Evolutionary conservation across 495 filamentous ascomycete species (phyloP).

Genomic region (Daldinia decipiens): DNA sequence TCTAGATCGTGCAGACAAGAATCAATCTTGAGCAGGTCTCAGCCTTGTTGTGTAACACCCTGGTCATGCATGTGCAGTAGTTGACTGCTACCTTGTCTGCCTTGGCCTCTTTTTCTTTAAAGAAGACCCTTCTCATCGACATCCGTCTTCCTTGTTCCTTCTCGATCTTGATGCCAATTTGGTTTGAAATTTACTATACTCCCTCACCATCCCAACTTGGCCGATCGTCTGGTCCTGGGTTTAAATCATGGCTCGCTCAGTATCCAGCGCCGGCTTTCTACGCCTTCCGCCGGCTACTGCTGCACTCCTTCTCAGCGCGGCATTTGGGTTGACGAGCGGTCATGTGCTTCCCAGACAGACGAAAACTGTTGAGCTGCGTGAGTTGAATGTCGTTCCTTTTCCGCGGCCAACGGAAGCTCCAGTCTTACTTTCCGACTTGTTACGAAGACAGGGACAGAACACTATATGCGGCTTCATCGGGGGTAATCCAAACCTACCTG

Average conservation of each 20-base stretch:
- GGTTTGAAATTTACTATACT: slow-evolving; percentile 21
- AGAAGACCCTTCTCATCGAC: slow-evolving; percentile 25
- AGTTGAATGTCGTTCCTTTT: slow-evolving; percentile 57
- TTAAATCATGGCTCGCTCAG: slow-evolving; percentile 45
- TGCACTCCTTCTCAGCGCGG: slow-evolving; percentile 52
- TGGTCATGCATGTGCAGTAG: slow-evolving; percentile 35
- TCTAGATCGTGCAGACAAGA: slow-evolving; percentile 34
- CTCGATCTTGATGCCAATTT: slow-evolving; percentile 42
- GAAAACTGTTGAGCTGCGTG: slow-evolving; percentile 51
- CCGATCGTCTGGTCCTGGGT: slow-evolving; percentile 31
- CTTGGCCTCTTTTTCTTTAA: slow-evolving; percentile 28
- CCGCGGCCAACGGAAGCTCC: slow-evolving; percentile 56
- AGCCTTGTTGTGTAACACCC: slow-evolving; percentile 45
- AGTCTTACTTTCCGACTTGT: slow-evolving; percentile 48
- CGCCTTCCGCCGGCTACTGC: slow-evolving; percentile 55
- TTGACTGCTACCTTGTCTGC: slow-evolving; percentile 40
- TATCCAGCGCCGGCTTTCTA: slow-evolving; percentile 50
- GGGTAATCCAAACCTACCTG: slow-evolving; percentile 55
- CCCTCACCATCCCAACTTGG: slow-evolving; percentile 18
- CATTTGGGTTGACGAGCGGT: slow-evolving; percentile 48
- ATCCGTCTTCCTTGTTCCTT: slow-evolving; percentile 32
- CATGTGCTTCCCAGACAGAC: slow-evolving; percentile 54
- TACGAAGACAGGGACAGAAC: slow-evolving; percentile 52
- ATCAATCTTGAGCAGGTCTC: slow-evolving; percentile 37
- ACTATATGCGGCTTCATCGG: slow-evolving; percentile 61